These are phyloP conservation scores for Juglanconis oblonga DNA, from an alignment of 2,329 filamentous ascomycete genomes.

Conservation along the genomic window DNA sequence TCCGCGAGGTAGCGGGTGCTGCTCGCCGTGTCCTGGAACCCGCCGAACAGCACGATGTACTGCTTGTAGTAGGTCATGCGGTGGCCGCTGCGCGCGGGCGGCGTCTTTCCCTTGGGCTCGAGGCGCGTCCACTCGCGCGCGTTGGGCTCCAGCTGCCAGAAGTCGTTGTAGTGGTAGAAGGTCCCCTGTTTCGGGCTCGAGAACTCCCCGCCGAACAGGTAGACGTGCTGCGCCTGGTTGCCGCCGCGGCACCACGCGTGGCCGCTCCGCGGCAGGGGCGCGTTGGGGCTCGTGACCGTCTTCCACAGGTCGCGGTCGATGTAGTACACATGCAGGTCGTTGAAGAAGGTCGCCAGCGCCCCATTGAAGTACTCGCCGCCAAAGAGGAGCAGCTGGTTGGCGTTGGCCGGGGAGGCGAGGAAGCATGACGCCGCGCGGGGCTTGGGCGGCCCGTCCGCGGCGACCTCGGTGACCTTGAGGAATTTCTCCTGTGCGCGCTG, in stretches of 20 bases:
- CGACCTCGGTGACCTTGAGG: conserved; percentile 84
- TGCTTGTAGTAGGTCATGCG: conserved; percentile 97
- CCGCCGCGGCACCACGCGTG: conserved; percentile 93
- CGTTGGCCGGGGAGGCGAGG: conserved; percentile 80
- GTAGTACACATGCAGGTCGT: conserved; percentile 67
- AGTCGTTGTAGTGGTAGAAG: conserved; percentile 99
- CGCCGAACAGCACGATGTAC: conserved; percentile 92
- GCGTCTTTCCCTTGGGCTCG: conserved; percentile 73
- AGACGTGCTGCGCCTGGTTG: conserved; percentile 76
- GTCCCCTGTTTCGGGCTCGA: conserved; percentile 95
- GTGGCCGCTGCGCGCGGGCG: conserved; percentile 85
- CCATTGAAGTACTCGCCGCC: conserved; percentile 97
- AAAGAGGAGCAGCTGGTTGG: conserved; percentile 85
- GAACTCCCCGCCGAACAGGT: conserved; percentile 95
- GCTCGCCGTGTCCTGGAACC: conserved; percentile 95
- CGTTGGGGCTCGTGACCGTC: conserved; percentile 84
- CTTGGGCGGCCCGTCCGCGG: conserved; percentile 68
- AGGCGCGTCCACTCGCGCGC: conserved; percentile 88
- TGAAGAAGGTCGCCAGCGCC: conserved; percentile 71
- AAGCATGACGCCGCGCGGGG: conserved; percentile 78
- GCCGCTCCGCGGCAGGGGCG: conserved; percentile 82
- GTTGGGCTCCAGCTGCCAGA: conserved; percentile 85
- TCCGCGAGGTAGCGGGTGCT: conserved; percentile 92
- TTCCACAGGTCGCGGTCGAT: conserved; percentile 89
- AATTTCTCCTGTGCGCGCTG: conserved; percentile 91